Base-by-base conservation (phyloP, 345 rosid genomes). In the Chamaenerion angustifolium region DNA sequence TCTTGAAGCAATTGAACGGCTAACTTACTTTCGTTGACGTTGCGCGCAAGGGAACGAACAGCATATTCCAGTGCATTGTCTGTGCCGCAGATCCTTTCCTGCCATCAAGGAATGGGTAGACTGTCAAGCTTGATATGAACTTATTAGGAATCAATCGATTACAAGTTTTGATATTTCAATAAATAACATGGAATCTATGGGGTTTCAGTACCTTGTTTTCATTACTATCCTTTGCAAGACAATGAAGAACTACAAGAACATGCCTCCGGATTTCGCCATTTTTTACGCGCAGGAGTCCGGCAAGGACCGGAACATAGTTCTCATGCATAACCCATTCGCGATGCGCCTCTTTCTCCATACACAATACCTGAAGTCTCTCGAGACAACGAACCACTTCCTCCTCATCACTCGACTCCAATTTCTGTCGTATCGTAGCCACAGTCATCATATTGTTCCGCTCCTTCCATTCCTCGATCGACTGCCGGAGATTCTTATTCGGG, bases 181-280 rank as follows among this genome's bases (percentile, higher is more conserved):
- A n/a, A n/a, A n/a, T n/a, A n/a, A n/a, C n/a, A n/a, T n/a, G n/a
- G n/a, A n/a, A n/a, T n/a, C n/a, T n/a, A n/a, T n/a, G n/a, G n/a
- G n/a, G n/a, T n/a, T n/a, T n/a, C n/a, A n/a, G n/a, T n/a, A 82
- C 89, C 89, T 82, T 82, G 25, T 82, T 82, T 65, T 78, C 74
- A 67, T 74, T 78, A 16, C 63, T 70, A 42, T 72, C 72, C 55
- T 68, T 66, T 16, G 75, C 71, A 51, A 82, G 67, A 59, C 64
- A 65, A 45, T 31, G 62, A 58, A 82, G 82, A 40, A 82, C 56
- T 51, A 46, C 47, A 44, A 82, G 79, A 43, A 66, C 70, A 50
- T 6, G 63, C 56, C 57, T 68, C 61, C 74, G 66, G 35, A 76
- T 49, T 35, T 70, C 74, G 11, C 64, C 73, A 56, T 68, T 69